Evolutionary conservation across 192 early-diverging fungal genomes (phyloP), one percentile per base, ranked within the genome.

Genomic region (Obelidium mucronatum): DNA sequence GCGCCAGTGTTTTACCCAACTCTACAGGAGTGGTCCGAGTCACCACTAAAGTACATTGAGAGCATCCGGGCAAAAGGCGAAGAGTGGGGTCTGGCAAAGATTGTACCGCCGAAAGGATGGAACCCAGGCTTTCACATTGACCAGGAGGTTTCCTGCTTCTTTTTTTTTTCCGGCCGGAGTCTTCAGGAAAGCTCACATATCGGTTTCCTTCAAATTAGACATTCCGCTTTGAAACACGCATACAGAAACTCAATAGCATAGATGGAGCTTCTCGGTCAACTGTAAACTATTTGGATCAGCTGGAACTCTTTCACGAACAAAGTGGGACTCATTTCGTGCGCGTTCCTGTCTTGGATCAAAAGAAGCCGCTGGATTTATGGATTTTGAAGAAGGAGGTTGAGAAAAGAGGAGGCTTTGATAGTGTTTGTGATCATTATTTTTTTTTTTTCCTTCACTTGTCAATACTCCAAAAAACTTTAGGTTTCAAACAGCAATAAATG

Each of bases 171-270:
- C 61, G 11, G 22, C 51, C 44, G 15, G 11, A 52, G n/a, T n/a
- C n/a, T n/a, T n/a, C n/a, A n/a, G n/a, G n/a, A n/a, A n/a, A n/a
- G n/a, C n/a, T 40, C 28, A 40, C 54, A 5, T 35, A 15, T 6
- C 42, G 28, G 53, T 58, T 30, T 52, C 44, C 40, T 34, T 1
- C 2, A 36, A 63, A 33, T 19, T 56, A 96, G 94, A 83, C 80
- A 36, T 99, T 99, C 79, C 88, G 90, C 61, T 97, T 99, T 83
- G 85, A 85, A 55, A 96, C 96, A 17, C 87, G 97, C 19, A 91
- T 94, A 39, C 96, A 97, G 83, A 90, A 90, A 75, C 88, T 99
- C 26, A 97, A 96, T 81, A 91, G 90, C 30, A 95, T 97, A 85
- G 94, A 96, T 71, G 97, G 95, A 44, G 88, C 90, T 77, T 93